These are phyloP conservation scores for Rhodotorula sp. DNA, from an alignment of 1,284 basidiomycete species.

Conservation along the genomic window DNA sequence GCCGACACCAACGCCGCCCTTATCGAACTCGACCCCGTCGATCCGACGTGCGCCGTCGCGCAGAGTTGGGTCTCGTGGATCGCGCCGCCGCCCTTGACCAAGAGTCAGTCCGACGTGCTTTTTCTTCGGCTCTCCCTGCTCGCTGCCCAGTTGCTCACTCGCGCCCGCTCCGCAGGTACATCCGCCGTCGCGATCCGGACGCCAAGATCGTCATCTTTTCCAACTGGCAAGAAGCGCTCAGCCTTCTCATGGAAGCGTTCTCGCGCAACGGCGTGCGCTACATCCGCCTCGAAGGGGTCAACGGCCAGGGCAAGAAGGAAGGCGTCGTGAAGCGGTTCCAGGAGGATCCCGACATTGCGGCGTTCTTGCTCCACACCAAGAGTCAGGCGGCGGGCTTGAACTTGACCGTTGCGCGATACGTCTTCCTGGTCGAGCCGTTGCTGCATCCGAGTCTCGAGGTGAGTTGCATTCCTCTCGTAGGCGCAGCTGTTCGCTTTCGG, in stretches of 20 bases:
- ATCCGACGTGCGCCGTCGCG: conserved; percentile 4
- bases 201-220: conserved; percentile 44
- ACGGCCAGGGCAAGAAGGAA: conserved; percentile 40
- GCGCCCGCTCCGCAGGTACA: conserved; percentile 1
- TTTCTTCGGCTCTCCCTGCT: background rate
- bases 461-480: background rate
- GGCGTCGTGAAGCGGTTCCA: conserved; percentile 36
- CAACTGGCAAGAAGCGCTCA: conserved; percentile 37
- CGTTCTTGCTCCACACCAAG: conserved; percentile 43
- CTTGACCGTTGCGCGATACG: conserved; percentile 39
- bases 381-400: conserved; percentile 43
- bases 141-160: no score
- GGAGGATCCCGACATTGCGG: conserved; percentile 38
- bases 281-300: conserved; percentile 38
- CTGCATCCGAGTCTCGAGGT: conserved; percentile 40
- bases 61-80: conserved; percentile 6
- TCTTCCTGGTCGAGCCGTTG: conserved; percentile 42
- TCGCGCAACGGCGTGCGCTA: conserved; percentile 35
- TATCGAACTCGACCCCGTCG: conserved; percentile 28
- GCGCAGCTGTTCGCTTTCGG: no score
- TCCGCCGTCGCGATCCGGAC: conserved; percentile 30
- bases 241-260: conserved; percentile 37
- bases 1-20: conserved; percentile 5
- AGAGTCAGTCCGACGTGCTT: background rate
- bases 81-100: conserved; percentile 14